phyloP scores from a whole-genome alignment of 1,284 basidiomycete genomes.

The Ceratobasidium sp. region DNA sequence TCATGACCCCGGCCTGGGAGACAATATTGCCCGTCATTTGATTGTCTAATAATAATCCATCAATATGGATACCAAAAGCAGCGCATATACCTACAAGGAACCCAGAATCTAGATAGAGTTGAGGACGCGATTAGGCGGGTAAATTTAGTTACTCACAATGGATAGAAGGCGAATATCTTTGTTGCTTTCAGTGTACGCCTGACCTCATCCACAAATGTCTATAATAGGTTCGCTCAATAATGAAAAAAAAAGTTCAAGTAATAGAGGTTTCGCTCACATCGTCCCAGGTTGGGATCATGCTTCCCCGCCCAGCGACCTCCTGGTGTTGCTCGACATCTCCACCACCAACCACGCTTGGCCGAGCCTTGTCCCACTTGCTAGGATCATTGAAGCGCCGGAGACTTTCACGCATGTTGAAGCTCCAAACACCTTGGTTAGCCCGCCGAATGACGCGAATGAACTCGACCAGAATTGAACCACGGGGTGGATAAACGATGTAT shows the following conservation, averaged over 20 bases:
- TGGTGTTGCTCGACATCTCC: conserved; percentile 7
- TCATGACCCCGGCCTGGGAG: conserved; percentile 2
- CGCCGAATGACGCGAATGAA: conserved; percentile 45
- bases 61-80: too few species aligned
- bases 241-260: background rate
- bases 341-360: conserved; percentile 17
- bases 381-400: conserved; percentile 46
- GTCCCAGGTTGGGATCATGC: conserved; percentile 8
- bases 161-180: conserved; percentile 49
- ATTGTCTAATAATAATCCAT: background rate
- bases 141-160: background rate
- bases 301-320: background rate
- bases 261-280: background rate
- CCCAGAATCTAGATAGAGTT: background rate
- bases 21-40: conserved; percentile 12
- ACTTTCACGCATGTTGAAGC: conserved; percentile 47
- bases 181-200: conserved; percentile 55
- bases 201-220: conserved; percentile 53
- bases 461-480: conserved; percentile 51
- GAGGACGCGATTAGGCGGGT: background rate
- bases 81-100: background rate
- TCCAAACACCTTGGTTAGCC: conserved; percentile 47
- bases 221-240: background rate
- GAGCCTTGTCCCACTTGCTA: conserved; percentile 52
- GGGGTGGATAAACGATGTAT: conserved; percentile 54